A percentile compares a stretch with the other conserved stretches of the same genome.
Conservation (phyloP, 768 basidiomycete genomes). For the Lactarius pseudohatsudake region DNA sequence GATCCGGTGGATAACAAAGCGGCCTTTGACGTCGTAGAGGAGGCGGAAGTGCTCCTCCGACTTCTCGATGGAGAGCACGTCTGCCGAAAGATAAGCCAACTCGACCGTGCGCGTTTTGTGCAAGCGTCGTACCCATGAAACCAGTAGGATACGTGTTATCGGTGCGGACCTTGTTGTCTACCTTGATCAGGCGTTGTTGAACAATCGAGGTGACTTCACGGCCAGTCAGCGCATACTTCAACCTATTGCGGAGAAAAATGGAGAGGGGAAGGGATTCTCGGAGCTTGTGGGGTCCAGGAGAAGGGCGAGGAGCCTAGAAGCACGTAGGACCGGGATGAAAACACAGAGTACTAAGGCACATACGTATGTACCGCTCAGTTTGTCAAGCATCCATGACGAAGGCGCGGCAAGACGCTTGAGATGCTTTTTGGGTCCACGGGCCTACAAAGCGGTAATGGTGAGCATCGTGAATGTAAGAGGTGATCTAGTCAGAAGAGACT, state of each 20-base stretch:
- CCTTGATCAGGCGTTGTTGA: conserved; percentile 95
- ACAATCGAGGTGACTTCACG: conserved; percentile 96
- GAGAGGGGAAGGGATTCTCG: conserved; percentile 96
- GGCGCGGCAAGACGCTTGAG: conserved; percentile 97
- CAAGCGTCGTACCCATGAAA: conserved; percentile 77
- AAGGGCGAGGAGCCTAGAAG: conserved; percentile 86
- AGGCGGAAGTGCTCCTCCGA: conserved; percentile 99
- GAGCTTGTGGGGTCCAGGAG: conserved; percentile 98
- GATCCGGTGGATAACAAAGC: conserved; percentile 99
- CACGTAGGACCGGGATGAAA: conserved; percentile 12
- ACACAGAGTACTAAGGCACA: conserved; percentile 35
- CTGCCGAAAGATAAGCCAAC: conserved; percentile 40
- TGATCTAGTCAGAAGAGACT: conserved; percentile 19
- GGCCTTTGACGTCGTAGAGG: conserved; percentile 98
- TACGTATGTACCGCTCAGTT: conserved; percentile 93
- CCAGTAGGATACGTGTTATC: conserved; percentile 96
- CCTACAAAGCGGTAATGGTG: conserved; percentile 49
- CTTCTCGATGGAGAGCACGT: conserved; percentile 96
- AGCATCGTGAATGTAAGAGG: conserved; percentile 26
- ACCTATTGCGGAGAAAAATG: conserved; percentile 97
- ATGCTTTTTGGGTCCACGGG: conserved; percentile 98
- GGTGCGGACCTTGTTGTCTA: conserved; percentile 97
- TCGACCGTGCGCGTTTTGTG: background rate
- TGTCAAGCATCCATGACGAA: conserved; percentile 99
- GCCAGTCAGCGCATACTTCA: conserved; percentile 98